phyloP scores from a whole-genome alignment of 179 eudicot species.

The Camellia oleifera region DNA sequence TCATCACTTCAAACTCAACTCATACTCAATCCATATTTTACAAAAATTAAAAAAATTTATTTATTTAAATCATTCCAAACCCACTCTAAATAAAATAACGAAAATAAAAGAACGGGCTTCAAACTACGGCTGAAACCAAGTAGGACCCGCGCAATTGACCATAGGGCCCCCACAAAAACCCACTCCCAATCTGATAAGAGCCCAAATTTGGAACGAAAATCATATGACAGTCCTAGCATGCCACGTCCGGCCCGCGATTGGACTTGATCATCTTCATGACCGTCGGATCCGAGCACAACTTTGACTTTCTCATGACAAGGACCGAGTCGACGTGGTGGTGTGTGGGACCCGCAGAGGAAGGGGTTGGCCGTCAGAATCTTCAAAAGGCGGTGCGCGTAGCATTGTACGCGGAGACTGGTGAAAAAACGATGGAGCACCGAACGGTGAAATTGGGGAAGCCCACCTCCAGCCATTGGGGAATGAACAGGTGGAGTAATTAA shows the following conservation, averaged over 20 bases:
- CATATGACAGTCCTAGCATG: not conserved
- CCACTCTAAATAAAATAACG: no score
- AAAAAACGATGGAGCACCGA: conserved; percentile 2
- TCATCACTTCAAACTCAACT: no score
- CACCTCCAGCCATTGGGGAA: not conserved
- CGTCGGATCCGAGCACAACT: not conserved
- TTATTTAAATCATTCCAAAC: no score
- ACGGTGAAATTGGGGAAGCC: not conserved
- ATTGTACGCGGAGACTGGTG: conserved; percentile 4
- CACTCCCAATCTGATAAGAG: not conserved
- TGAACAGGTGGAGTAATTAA: not conserved
- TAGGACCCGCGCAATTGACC: not conserved
- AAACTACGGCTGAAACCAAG: not conserved
- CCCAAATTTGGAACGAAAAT: not conserved
- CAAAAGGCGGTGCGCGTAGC: not conserved
- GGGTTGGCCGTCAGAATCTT: not conserved
- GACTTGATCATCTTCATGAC: not conserved
- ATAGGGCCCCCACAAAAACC: not conserved
- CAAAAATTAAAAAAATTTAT: no score
- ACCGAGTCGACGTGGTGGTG: not conserved
- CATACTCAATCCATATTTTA: no score
- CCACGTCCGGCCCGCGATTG: not conserved
- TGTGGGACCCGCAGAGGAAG: not conserved
- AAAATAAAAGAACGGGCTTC: not conserved
- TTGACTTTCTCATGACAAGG: not conserved